Percentiles rank a stretch among this genome's conserved stretches.
phyloP scores from a whole-genome alignment of 2,329 filamentous ascomycete genomes.

The Aspergillus niger region DNA sequence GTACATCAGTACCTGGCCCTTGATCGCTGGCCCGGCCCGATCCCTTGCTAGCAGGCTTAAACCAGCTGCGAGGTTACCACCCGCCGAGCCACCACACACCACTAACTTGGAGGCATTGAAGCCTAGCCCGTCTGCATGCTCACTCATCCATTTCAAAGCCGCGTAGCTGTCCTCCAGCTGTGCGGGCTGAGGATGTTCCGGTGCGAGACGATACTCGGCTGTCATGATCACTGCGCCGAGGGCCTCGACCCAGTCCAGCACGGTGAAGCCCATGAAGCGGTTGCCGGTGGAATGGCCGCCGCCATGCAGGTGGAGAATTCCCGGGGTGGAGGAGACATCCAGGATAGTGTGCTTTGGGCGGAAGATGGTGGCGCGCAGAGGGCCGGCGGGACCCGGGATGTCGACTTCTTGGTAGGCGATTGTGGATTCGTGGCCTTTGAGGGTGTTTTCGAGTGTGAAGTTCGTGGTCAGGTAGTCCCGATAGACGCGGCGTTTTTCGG shows the following conservation, averaged over 20 bases:
- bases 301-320: background rate
- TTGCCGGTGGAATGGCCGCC: constrained; percentile 8
- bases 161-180: constrained; percentile 1
- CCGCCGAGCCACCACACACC: background rate
- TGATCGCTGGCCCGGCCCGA: background rate
- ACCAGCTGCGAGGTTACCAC: background rate
- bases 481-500: background rate
- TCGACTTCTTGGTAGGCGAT: background rate
- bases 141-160: background rate
- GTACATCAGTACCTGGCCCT: background rate
- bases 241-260: background rate
- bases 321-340: background rate
- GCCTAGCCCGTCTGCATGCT: background rate
- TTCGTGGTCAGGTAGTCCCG: background rate
- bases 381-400: background rate
- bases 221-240: background rate
- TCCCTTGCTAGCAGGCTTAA: background rate
- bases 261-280: background rate
- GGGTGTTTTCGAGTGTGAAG: background rate
- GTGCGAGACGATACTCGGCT: constrained; percentile 5
- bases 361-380: background rate
- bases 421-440: background rate
- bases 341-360: background rate
- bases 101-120: background rate
- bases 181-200: constrained; percentile 6